Evolutionary conservation across 192 early-diverging fungal genomes (phyloP), one percentile per base, ranked within the genome.

Genomic region (Backusella australiensis): DNA sequence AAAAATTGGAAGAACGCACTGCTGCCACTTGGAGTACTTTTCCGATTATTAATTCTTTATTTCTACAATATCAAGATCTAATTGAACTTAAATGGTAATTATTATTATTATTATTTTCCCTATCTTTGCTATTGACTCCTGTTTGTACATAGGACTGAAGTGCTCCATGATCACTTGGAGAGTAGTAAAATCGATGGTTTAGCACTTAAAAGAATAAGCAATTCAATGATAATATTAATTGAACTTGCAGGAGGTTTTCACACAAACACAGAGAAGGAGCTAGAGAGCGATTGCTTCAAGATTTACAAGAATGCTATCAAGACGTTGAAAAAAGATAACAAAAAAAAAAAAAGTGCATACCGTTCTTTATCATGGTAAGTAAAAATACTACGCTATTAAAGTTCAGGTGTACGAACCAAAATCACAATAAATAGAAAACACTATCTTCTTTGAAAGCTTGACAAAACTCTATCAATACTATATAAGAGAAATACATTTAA

Each of bases 401-500:
- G 3, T 32, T 26, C 23, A 32, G 8, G 29, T 21, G 29, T 65
- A 32, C 14, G 29, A 26, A 26, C 8, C 12, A 65, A 19, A 11
- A 9, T 4, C 23, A 39, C 35, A 39, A 38, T 39, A 23, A 39
- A 42, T 6, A 69, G 7, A 41, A 69, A 11, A 3, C 15, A 44
- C 1, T 23, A 7, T 69, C 19, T 14, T 69, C n/a, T 69, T 69
- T 42, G 68, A 42, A 69, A 69, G 68, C 38, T 69, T 69, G 38
- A 39, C 68, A n/a, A 39, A 19, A 6, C 21, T 41, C 67, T 42
- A 69, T n/a, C 67, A 69, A 42, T 39, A 9, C 7, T 69, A 69
- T 69, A 38, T 69, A 41, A 69, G 67, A 12, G 34, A 69, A 69
- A 69, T 38, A 23, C 35, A 69, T 69, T 39, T 69, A 39, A 19